Conservation (phyloP, 495 filamentous ascomycete species). For the Penicillium canescens region DNA sequence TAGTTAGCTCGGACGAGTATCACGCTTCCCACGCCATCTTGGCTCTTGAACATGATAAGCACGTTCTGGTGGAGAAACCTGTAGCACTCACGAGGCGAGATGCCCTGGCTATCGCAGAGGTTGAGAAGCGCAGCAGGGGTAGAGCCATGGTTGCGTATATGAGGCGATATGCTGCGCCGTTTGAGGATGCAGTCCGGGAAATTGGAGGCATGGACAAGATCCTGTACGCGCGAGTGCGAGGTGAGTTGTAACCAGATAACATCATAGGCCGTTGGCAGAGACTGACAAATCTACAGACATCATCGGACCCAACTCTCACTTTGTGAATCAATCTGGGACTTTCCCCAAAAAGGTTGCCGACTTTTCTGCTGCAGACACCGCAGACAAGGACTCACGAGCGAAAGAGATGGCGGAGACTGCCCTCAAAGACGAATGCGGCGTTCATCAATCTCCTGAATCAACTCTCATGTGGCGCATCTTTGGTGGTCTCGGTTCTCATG, state of each 20-base stretch:
- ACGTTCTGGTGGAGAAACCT: neutral
- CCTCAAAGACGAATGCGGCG: too few species aligned
- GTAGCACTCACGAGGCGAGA: neutral
- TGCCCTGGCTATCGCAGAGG: neutral
- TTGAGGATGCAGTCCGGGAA: neutral
- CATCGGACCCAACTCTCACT: too few species aligned
- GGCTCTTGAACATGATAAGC: neutral
- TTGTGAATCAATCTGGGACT: too few species aligned
- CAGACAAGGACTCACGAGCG: slow-evolving; percentile 16
- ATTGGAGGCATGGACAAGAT: neutral
- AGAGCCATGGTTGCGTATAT: neutral
- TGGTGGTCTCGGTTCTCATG: slow-evolving; percentile 47
- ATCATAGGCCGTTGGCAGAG: too few species aligned
- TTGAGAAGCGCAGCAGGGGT: neutral
- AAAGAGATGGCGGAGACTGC: slow-evolving; percentile 13
- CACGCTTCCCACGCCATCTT: neutral
- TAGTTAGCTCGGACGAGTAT: neutral
- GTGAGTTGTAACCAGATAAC: too few species aligned
- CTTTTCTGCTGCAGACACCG: too few species aligned
- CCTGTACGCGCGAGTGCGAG: neutral
- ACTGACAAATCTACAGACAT: too few species aligned
- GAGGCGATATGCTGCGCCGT: neutral
- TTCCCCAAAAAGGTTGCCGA: too few species aligned
- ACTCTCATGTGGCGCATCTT: slow-evolving; percentile 42
- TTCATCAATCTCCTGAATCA: too few species aligned